Evolutionary conservation across 192 early-diverging fungal species (phyloP).

Genomic region (Lunasporangiospora selenospora): DNA sequence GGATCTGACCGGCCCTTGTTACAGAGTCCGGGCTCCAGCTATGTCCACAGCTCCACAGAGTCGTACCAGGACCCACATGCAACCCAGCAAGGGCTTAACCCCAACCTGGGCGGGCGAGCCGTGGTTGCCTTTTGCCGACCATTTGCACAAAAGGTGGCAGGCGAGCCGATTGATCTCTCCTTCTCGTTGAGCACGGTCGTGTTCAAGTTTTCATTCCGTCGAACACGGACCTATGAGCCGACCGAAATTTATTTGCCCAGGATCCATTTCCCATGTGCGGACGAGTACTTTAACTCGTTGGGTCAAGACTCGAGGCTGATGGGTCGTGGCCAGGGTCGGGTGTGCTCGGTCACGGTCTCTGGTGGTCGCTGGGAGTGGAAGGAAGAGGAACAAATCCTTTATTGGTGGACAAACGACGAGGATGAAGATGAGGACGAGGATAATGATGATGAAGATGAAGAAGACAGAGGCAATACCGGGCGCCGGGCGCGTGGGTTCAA

Average conservation of each 20-base stretch:
- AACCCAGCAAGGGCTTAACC: neutral
- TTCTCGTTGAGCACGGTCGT: constrained; percentile 40
- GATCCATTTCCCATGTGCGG: constrained; percentile 48
- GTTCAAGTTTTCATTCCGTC: constrained; percentile 44
- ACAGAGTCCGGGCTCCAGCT: neutral
- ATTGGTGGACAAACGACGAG: constrained; percentile 30
- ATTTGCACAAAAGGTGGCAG: constrained; percentile 46
- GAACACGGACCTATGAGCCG: constrained; percentile 3
- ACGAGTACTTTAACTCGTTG: constrained; percentile 29
- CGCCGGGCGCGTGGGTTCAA: too few relatives aligned
- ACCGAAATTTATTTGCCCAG: constrained; percentile 59
- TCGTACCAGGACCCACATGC: too few relatives aligned
- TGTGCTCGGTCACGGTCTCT: constrained; percentile 32
- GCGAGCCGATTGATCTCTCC: constrained; percentile 33
- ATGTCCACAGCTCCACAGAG: neutral
- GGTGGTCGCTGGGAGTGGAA: constrained; percentile 38
- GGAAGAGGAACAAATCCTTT: constrained; percentile 31
- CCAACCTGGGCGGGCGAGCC: constrained; percentile 36
- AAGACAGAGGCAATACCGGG: too few relatives aligned
- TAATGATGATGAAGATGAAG: neutral
- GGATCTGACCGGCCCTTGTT: constrained; percentile 7
- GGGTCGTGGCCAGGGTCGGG: neutral
- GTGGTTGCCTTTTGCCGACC: constrained; percentile 42
- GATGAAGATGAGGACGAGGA: constrained; percentile 4
- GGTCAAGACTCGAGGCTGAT: too few relatives aligned